Evolutionary conservation across 2,329 filamentous ascomycete genomes (phyloP).

Genomic region (Triangularia verruculosa): DNA sequence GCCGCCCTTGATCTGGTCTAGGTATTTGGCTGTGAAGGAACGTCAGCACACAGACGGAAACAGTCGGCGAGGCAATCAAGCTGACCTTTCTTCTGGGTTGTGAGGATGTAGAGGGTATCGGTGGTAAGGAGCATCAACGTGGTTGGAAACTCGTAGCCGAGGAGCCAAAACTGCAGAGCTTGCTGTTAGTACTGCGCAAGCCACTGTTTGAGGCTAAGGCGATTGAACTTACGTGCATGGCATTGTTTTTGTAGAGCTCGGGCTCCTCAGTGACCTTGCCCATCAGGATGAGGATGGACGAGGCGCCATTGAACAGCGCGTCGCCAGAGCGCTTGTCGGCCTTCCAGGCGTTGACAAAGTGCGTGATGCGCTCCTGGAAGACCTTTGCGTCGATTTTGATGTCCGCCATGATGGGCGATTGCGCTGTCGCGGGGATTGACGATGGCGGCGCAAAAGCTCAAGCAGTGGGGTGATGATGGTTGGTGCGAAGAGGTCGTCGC

Average conservation of each 20-base stretch:
- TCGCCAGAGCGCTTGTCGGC: conserved; percentile 88
- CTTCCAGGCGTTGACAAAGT: conserved; percentile 91
- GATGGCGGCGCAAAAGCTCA: conserved; percentile 22
- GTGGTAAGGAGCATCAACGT: conserved; percentile 90
- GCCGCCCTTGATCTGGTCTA: conserved; percentile 87
- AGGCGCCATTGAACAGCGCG: conserved; percentile 78
- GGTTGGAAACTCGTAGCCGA: conserved; percentile 97
- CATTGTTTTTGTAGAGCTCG: conserved; percentile 92
- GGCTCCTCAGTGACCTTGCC: conserved; percentile 80
- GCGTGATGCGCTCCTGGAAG: conserved; percentile 90
- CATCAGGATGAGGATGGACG: conserved; percentile 85
- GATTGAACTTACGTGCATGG: conserved; percentile 72
- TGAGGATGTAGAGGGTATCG: conserved; percentile 87
- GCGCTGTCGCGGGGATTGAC: conserved; percentile 24
- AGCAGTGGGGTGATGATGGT: conserved; percentile 13
- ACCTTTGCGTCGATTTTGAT: conserved; percentile 92
- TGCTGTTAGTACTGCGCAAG: conserved; percentile 17
- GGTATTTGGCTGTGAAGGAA: conserved; percentile 69
- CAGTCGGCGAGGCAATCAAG: not conserved
- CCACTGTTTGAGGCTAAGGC: not conserved
- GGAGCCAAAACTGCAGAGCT: conserved; percentile 78
- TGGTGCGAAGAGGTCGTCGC: conserved; percentile 13
- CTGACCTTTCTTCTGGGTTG: conserved; percentile 92
- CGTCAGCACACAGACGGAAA: conserved; percentile 31
- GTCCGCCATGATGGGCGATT: conserved; percentile 60